These are phyloP conservation scores for Rhizophagus sp. DNA, from an alignment of 192 early-diverging fungal genomes.

Conservation along the genomic window DNA sequence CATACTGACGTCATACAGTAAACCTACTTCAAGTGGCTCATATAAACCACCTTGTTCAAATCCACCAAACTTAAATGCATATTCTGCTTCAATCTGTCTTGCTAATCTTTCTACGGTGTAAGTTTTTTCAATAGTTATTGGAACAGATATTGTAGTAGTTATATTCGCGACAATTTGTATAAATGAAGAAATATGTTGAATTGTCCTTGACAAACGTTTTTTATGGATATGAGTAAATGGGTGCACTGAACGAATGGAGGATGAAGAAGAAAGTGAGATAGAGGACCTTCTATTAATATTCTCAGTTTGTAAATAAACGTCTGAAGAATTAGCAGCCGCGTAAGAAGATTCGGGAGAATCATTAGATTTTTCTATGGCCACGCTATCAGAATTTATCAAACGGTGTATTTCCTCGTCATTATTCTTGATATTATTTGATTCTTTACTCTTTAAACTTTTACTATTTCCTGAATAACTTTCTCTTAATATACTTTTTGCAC, in stretches of 20 bases:
- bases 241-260: slow-evolving; percentile 19
- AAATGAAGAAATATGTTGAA: slow-evolving; percentile 37
- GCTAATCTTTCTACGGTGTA: slow-evolving; percentile 66
- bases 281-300: background rate
- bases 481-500: background rate
- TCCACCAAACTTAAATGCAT: slow-evolving; percentile 44
- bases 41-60: slow-evolving; percentile 27
- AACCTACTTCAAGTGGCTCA: slow-evolving; percentile 31
- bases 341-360: background rate
- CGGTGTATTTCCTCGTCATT: background rate
- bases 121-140: slow-evolving; percentile 52
- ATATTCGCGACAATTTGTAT: slow-evolving; percentile 48
- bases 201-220: slow-evolving; percentile 27
- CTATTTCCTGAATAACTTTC: background rate
- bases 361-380: background rate
- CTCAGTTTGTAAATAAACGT: background rate
- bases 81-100: slow-evolving; percentile 71
- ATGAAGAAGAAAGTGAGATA: background rate
- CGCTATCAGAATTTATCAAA: background rate
- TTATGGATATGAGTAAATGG: slow-evolving; percentile 20
- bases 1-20: slow-evolving; percentile 29
- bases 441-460: background rate
- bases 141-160: slow-evolving; percentile 39
- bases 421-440: background rate
- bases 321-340: background rate